Conservation (phyloP, 2,329 filamentous ascomycete genomes). For the Trichoderma pleuroti region DNA sequence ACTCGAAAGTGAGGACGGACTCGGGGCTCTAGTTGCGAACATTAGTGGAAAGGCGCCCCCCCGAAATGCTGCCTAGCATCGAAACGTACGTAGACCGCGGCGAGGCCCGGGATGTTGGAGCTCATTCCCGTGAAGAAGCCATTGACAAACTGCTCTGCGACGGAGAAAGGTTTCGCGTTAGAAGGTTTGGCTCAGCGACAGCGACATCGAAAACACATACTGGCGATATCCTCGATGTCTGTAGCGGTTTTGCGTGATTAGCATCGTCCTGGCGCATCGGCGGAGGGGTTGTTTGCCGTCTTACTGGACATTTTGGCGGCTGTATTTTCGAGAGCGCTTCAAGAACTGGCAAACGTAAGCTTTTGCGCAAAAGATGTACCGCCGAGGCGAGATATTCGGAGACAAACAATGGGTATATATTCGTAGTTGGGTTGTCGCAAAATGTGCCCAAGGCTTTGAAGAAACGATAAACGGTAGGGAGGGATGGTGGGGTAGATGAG, state of each 20-base stretch:
- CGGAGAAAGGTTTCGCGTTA: conserved; percentile 1
- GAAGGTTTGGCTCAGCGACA: not conserved
- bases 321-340: not conserved
- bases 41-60: not conserved
- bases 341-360: not conserved
- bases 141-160: conserved; percentile 75
- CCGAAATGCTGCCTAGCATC: conserved; percentile 1
- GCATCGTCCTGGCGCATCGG: conserved; percentile 19
- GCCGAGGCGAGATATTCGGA: not conserved
- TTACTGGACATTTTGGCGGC: conserved; percentile 35
- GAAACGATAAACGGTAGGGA: conserved; percentile 23
- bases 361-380: not conserved
- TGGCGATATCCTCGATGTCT: conserved; percentile 47
- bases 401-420: not conserved
- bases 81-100: conserved; percentile 62
- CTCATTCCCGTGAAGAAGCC: conserved; percentile 71
- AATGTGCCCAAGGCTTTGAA: conserved; percentile 30
- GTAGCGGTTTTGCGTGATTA: conserved; percentile 21
- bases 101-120: conserved; percentile 45
- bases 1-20: conserved; percentile 95
- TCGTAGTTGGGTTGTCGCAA: conserved; percentile 32
- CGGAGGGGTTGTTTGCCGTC: conserved; percentile 20
- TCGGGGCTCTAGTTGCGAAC: conserved; percentile 27
- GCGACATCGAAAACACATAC: conserved; percentile 34
- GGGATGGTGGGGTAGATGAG: conserved; percentile 33